These are phyloP conservation scores for Suillus brevipes DNA, from an alignment of 768 basidiomycete genomes.

Conservation along the genomic window DNA sequence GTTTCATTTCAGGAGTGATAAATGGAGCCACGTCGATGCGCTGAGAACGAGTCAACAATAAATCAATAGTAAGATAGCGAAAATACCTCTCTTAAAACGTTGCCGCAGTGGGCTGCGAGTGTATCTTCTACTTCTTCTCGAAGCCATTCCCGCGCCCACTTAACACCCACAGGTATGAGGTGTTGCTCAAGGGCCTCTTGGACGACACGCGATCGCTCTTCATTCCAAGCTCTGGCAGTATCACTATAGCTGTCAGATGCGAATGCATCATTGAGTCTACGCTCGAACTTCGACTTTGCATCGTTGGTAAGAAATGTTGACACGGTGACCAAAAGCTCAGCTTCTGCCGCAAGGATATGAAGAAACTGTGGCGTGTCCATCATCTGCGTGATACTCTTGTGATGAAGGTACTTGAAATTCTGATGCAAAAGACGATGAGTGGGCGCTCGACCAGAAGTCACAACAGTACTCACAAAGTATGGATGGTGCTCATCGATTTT, in stretches of 20 bases:
- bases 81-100: slow-evolving; percentile 65
- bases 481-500: slow-evolving; percentile 77
- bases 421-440: slow-evolving; percentile 30
- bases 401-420: slow-evolving; percentile 92
- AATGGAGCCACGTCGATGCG: slow-evolving; percentile 84
- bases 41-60: slow-evolving; percentile 41
- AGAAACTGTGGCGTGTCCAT: slow-evolving; percentile 77
- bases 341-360: slow-evolving; percentile 87
- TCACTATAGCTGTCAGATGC: slow-evolving; percentile 83
- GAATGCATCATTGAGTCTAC: slow-evolving; percentile 77
- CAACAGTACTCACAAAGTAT: slow-evolving; percentile 56
- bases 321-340: slow-evolving; percentile 83
- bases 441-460: not conserved
- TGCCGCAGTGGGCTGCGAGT: slow-evolving; percentile 66
- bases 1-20: slow-evolving; percentile 55
- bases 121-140: slow-evolving; percentile 89
- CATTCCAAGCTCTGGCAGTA: slow-evolving; percentile 89
- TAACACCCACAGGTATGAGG: slow-evolving; percentile 81
- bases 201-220: slow-evolving; percentile 74
- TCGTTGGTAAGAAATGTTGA: slow-evolving; percentile 65
- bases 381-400: slow-evolving; percentile 76
- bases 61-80: not conserved
- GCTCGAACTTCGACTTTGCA: slow-evolving; percentile 66
- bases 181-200: slow-evolving; percentile 77
- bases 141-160: slow-evolving; percentile 88